Conservation (phyloP, 1,139 yeast genomes). For the Wickerhamomyces sp. region DNA sequence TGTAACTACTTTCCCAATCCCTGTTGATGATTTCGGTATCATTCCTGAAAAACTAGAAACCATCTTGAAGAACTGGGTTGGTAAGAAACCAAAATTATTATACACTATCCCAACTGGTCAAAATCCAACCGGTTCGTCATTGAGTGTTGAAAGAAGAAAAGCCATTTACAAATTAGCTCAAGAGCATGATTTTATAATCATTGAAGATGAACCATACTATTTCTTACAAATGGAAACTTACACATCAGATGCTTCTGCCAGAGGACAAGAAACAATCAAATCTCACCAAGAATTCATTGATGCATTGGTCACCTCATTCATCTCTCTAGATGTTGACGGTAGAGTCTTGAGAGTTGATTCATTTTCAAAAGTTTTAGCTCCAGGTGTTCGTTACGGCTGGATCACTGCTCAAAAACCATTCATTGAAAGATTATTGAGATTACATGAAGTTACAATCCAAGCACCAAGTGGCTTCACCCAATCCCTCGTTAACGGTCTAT, state of each 20-base stretch:
- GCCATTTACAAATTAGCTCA: constrained; percentile 67
- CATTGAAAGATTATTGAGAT: constrained; percentile 63
- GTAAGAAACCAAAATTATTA: constrained; percentile 64
- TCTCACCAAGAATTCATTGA: constrained; percentile 53
- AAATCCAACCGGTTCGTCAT: constrained; percentile 88
- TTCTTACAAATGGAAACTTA: constrained; percentile 83
- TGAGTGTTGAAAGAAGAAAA: constrained; percentile 66
- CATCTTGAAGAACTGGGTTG: constrained; percentile 64
- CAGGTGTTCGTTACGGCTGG: constrained; percentile 89
- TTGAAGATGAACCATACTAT: constrained; percentile 95
- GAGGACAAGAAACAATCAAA: constrained; percentile 27
- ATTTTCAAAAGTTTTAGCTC: constrained; percentile 84
- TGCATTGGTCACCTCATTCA: constrained; percentile 68
- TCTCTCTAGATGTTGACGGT: constrained; percentile 75
- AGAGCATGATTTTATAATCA: constrained; percentile 71
- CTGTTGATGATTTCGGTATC: constrained; percentile 76
- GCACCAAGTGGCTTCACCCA: constrained; percentile 78
- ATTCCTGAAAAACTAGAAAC: constrained; percentile 67
- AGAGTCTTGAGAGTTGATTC: constrained; percentile 85
- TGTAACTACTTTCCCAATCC: constrained; percentile 60
- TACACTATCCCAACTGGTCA: constrained; percentile 92
- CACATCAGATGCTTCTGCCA: constrained; percentile 28
- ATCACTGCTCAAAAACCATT: constrained; percentile 63
- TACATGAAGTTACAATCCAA: constrained; percentile 78
- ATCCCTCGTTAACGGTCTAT: constrained; percentile 54